phyloP scores from a whole-genome alignment of 495 filamentous ascomycete genomes.

The Xylaria castorea region DNA sequence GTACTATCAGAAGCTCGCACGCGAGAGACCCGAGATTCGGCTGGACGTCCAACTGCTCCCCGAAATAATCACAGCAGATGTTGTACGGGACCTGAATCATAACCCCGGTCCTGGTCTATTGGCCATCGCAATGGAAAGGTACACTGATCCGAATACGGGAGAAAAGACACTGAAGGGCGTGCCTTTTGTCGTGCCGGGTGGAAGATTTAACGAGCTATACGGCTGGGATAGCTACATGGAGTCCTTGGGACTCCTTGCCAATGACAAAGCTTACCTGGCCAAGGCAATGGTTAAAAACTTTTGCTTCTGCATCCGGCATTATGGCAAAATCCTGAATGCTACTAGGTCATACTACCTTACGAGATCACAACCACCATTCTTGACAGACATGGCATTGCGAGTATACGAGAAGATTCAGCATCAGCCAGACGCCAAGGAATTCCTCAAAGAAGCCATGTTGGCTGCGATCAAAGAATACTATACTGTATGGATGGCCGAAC shows the following conservation, averaged over 20 bases:
- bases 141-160: constrained; percentile 66
- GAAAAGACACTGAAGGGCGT: constrained; percentile 74
- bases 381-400: constrained; percentile 94
- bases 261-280: constrained; percentile 80
- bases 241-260: constrained; percentile 81
- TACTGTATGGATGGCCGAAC: constrained; percentile 83
- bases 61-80: constrained; percentile 75
- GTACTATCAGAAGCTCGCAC: constrained; percentile 82
- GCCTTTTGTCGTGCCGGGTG: constrained; percentile 95
- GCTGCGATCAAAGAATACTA: constrained; percentile 98
- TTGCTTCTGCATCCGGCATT: constrained; percentile 97
- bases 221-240: constrained; percentile 99
- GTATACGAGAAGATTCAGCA: constrained; percentile 87
- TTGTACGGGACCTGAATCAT: constrained; percentile 72
- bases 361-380: constrained; percentile 92
- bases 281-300: constrained; percentile 96
- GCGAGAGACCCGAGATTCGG: constrained; percentile 76
- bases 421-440: constrained; percentile 76
- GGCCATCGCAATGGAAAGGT: constrained; percentile 86
- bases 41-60: constrained; percentile 83
- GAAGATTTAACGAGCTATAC: constrained; percentile 96
- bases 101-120: constrained; percentile 92
- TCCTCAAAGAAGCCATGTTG: constrained; percentile 76
- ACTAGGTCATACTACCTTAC: constrained; percentile 94
- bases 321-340: constrained; percentile 96